Evolutionary conservation across 352 stramenopile genomes (phyloP).

Genomic region (Ophiocytium majus): DNA sequence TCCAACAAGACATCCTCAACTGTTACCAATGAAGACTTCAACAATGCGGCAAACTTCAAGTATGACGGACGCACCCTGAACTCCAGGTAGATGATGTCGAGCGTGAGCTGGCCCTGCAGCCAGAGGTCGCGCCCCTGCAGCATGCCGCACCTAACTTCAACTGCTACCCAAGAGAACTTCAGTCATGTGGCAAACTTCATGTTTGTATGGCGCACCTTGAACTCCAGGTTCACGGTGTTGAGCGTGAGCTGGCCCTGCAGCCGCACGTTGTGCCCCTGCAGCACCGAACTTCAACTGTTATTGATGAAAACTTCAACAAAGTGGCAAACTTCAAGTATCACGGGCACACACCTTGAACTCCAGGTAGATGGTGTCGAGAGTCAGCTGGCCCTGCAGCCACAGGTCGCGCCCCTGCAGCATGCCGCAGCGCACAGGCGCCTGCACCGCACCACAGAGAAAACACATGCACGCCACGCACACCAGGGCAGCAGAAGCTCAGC

Average conservation of each 20-base stretch:
- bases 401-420: conserved; percentile 44
- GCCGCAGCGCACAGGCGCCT: conserved; percentile 25
- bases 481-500: too few species aligned
- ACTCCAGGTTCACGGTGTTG: conserved; percentile 50
- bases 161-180: too few species aligned
- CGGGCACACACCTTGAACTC: too few species aligned
- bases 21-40: too few species aligned
- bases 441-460: too few species aligned
- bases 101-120: conserved; percentile 50
- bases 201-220: conserved; percentile 16
- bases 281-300: too few species aligned
- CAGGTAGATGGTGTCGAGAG: conserved; percentile 39
- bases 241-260: conserved; percentile 51
- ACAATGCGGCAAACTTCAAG: too few species aligned
- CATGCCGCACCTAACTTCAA: conserved; percentile 51
- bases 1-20: too few species aligned
- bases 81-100: conserved; percentile 50
- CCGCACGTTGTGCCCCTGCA: conserved; percentile 47
- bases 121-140: conserved; percentile 47
- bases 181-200: too few species aligned
- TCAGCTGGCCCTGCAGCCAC: conserved; percentile 44
- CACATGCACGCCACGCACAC: too few species aligned
- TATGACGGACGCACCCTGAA: conserved; percentile 27
- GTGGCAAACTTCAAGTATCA: too few species aligned
- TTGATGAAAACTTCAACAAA: too few species aligned